Base-by-base conservation (phyloP, 805 yeast genomes). In the Candida sphagnicola region DNA sequence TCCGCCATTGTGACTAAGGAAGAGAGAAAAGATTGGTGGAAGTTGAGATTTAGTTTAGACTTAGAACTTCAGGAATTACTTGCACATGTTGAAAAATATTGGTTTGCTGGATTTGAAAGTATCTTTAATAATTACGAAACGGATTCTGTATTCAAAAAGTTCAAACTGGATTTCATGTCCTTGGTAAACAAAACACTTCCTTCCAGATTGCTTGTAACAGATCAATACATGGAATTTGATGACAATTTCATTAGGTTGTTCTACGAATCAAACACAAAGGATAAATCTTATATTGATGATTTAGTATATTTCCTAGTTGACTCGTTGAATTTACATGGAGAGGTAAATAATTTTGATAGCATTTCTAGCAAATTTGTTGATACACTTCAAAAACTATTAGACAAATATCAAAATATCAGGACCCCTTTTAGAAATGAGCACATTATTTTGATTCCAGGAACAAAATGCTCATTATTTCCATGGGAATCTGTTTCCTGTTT, bases 401-500 rank as follows among this genome's bases (percentile, higher is more conserved):
- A 47, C 11, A 51, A 50, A 30, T 54, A 51, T 39, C 42, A 34
- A 17, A 34, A 33, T 12, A 41, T 48, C 24, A 40, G 45, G 19
- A 31, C 34, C 8, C 16, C 8, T 29, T 32, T 25, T 28, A 35
- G 16, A 37, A 37, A 37, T 8, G 61, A 67, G 5, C 96, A 90
- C 56, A 63, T 82, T 0, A 79, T 91, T 2, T 61, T 93, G 34
- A 65, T 93, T 3, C 76, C 87, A 3, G 82, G 90, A 18, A 72
- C 80, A 35, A 61, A 64, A 5, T 81, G 95, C 46, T 75, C 76
- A n/a, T 54, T 58, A 14, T 67, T 93, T 23, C 99, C 99, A 0
- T 93, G 98, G 98, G 99, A 93, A 52, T 80, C 88, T 1, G 53
- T 90, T 23, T 72, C 79, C 0, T 70, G 72, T 31, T 55, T 90